A percentile compares a stretch with the other conserved stretches of the same genome.
Evolutionary conservation across 2,329 filamentous ascomycete species (phyloP).

Genomic region (Ceratocystis destructans): DNA sequence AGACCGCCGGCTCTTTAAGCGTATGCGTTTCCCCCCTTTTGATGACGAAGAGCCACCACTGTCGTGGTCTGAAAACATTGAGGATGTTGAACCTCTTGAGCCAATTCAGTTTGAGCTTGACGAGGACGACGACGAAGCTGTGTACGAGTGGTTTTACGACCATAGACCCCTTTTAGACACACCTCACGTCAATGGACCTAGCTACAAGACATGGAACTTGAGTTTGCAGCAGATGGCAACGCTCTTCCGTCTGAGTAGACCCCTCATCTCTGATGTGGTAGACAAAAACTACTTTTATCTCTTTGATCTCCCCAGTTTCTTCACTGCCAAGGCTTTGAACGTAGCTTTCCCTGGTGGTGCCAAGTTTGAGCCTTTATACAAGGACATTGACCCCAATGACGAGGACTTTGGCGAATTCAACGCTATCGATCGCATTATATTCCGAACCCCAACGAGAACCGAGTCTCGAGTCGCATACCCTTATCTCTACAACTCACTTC

Average conservation of each 20-base stretch:
- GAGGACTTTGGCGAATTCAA: slow-evolving; percentile 99
- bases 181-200: slow-evolving; percentile 85
- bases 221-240: slow-evolving; percentile 91
- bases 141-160: slow-evolving; percentile 97
- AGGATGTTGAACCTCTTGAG: slow-evolving; percentile 93
- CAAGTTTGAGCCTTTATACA: slow-evolving; percentile 92
- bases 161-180: slow-evolving; percentile 84
- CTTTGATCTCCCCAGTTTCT: slow-evolving; percentile 87
- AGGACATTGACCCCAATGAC: slow-evolving; percentile 96
- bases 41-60: slow-evolving; percentile 96
- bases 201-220: slow-evolving; percentile 93
- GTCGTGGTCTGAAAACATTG: slow-evolving; percentile 97
- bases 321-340: slow-evolving; percentile 92
- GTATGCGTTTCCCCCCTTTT: slow-evolving; percentile 97
- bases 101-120: slow-evolving; percentile 98
- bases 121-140: slow-evolving; percentile 77
- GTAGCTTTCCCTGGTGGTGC: slow-evolving; percentile 96
- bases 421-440: slow-evolving; percentile 97
- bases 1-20: slow-evolving; percentile 88
- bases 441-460: slow-evolving; percentile 84
- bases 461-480: slow-evolving; percentile 93
- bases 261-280: slow-evolving; percentile 77
- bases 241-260: slow-evolving; percentile 79
- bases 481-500: slow-evolving; percentile 90
- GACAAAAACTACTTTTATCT: slow-evolving; percentile 98